phyloP scores from a whole-genome alignment of 2,329 filamentous ascomycete genomes.

The Leptographium flavum region DNA sequence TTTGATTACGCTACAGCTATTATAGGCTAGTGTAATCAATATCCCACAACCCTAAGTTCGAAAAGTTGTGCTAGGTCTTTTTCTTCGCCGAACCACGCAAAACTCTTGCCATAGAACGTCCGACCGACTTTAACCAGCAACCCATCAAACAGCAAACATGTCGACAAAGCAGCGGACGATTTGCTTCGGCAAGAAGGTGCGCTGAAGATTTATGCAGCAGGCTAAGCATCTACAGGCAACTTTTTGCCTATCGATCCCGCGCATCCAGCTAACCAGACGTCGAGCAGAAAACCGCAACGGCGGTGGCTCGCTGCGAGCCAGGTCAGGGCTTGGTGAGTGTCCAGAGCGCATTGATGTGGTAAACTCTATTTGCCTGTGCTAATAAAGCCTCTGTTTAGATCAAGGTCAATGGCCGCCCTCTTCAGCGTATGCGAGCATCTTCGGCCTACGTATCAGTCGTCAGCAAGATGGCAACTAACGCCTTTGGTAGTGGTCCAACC shows the following conservation, averaged over 20 bases:
- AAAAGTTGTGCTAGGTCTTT: conserved; percentile 3
- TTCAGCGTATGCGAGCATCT: conserved; percentile 22
- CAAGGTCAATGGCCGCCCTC: conserved; percentile 97
- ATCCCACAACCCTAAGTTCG: conserved; percentile 10
- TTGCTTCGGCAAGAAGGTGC: conserved; percentile 91
- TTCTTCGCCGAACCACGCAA: conserved; percentile 1
- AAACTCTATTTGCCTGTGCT: background rate
- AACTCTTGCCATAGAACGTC: background rate
- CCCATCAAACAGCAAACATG: conserved; percentile 40
- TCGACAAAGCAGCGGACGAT: conserved; percentile 71
- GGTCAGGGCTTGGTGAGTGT: conserved; percentile 46
- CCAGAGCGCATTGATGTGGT: too few relatives aligned
- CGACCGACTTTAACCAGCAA: conserved; percentile 4
- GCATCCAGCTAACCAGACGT: conserved; percentile 1
- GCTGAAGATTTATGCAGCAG: background rate
- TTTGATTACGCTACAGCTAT: background rate
- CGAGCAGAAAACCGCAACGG: conserved; percentile 61
- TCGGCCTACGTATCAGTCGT: background rate
- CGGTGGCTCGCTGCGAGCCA: conserved; percentile 76
- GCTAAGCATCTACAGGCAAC: background rate
- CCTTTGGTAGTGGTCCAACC: conserved; percentile 11
- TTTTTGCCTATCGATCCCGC: background rate
- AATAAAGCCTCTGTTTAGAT: conserved; percentile 22
- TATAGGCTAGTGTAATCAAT: conserved; percentile 8
- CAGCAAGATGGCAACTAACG: conserved; percentile 1